Evolutionary conservation across 2,329 filamentous ascomycete species (phyloP).

Genomic region (Fusarium robinianum): DNA sequence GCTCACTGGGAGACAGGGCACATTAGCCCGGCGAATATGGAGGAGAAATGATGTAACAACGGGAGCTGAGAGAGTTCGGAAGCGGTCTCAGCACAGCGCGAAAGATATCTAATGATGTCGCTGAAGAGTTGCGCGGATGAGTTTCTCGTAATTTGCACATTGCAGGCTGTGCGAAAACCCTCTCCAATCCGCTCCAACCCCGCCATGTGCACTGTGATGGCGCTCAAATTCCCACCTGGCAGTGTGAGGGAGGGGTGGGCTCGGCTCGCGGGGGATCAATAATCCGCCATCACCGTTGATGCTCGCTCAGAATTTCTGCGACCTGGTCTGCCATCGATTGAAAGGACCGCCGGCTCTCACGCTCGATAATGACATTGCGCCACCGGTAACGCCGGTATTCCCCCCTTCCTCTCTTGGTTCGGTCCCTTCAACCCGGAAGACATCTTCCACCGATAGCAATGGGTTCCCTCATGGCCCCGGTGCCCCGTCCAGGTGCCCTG

Average conservation of each 20-base stretch:
- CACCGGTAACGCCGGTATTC: slow-evolving; percentile 34
- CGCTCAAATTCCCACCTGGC: neutral
- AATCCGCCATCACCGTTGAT: slow-evolving; percentile 30
- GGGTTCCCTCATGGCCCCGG: slow-evolving; percentile 22
- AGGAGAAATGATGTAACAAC: neutral
- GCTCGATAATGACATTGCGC: slow-evolving; percentile 35
- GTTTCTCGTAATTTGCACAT: slow-evolving; percentile 16
- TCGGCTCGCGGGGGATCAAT: slow-evolving; percentile 23
- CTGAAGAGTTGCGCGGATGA: slow-evolving; percentile 9
- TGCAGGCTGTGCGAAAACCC: slow-evolving; percentile 17
- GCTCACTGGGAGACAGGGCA: slow-evolving; percentile 34
- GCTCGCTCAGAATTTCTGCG: slow-evolving; percentile 35
- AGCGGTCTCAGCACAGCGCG: no score
- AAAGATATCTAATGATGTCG: neutral
- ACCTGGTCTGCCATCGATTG: slow-evolving; percentile 4
- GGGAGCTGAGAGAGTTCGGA: neutral
- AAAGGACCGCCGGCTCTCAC: slow-evolving; percentile 13
- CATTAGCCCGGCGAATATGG: slow-evolving; percentile 34
- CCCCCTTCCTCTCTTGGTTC: slow-evolving; percentile 5
- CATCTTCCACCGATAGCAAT: slow-evolving; percentile 25
- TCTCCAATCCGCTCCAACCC: neutral
- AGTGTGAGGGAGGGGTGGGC: no score
- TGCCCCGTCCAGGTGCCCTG: slow-evolving; percentile 30
- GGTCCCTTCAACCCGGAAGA: slow-evolving; percentile 8
- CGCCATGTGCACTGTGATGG: neutral